phyloP scores from a whole-genome alignment of 495 filamentous ascomycete species.

The Endocarpon pusillum region DNA sequence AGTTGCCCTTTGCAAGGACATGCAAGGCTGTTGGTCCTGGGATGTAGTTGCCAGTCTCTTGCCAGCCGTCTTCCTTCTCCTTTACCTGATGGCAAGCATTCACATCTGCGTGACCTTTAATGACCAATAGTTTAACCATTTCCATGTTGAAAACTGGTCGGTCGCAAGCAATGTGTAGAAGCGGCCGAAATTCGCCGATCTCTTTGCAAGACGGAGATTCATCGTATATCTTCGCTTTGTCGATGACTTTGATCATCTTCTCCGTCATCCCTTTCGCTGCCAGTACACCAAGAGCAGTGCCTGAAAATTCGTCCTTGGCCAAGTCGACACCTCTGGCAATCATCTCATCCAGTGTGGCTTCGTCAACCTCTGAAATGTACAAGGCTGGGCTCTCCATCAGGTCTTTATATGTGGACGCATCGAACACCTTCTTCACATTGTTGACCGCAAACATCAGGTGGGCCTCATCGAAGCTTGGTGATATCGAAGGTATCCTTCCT shows the following conservation, averaged over 20 bases:
- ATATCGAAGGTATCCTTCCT: too few species aligned
- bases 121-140: not conserved
- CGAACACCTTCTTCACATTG: not conserved
- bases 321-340: not conserved
- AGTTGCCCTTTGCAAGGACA: not conserved
- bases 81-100: too few species aligned
- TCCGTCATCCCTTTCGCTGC: not conserved
- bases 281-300: not conserved
- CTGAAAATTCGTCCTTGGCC: not conserved
- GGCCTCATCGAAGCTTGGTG: too few species aligned
- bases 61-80: too few species aligned
- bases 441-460: not conserved
- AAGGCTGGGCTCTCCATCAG: too few species aligned
- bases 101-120: not conserved
- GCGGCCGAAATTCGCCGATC: not conserved
- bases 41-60: not conserved
- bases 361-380: not conserved
- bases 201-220: not conserved
- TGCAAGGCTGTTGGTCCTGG: not conserved
- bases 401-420: too few species aligned
- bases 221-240: not conserved
- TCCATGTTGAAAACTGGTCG: not conserved
- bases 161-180: slow-evolving; percentile 1
- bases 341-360: not conserved
- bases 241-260: not conserved